These are phyloP conservation scores for Proliferodiscus dingleyae DNA, from an alignment of 2,329 filamentous ascomycete species.

Conservation along the genomic window DNA sequence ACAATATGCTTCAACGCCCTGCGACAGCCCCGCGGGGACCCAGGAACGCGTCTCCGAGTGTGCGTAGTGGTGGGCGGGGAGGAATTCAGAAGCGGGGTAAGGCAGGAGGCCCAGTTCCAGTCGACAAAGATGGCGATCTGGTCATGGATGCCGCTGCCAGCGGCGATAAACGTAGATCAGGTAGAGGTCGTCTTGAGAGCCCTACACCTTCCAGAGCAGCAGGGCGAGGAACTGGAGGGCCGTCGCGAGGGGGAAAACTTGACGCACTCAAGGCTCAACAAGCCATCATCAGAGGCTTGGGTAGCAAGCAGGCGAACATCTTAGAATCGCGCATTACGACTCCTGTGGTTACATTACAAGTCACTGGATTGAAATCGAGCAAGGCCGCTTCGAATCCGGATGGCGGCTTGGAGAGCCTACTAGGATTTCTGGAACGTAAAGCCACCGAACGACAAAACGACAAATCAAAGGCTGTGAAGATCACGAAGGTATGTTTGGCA, in stretches of 20 bases:
- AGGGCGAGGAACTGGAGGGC: conserved; percentile 30
- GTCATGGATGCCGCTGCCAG: conserved; percentile 46
- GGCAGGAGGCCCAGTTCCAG: conserved; percentile 34
- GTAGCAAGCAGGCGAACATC: conserved; percentile 28
- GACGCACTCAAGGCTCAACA: conserved; percentile 23
- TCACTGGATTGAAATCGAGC: conserved; percentile 63
- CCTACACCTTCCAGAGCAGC: conserved; percentile 11
- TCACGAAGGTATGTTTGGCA: conserved; percentile 69
- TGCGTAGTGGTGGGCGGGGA: conserved; percentile 35
- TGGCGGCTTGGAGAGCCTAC: conserved; percentile 59
- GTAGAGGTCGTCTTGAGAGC: conserved; percentile 21
- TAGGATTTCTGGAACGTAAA: conserved; percentile 69
- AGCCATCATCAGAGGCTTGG: conserved; percentile 36
- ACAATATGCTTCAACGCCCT: conserved; percentile 15
- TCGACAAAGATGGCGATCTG: conserved; percentile 58
- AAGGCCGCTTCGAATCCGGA: conserved; percentile 63
- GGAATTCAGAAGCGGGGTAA: conserved; percentile 46
- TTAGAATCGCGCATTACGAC: conserved; percentile 25
- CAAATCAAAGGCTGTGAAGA: conserved; percentile 49
- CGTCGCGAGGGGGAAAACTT: conserved; percentile 29
- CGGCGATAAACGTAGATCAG: conserved; percentile 23
- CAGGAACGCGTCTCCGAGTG: conserved; percentile 23
- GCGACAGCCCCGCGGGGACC: conserved; percentile 25
- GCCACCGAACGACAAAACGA: conserved; percentile 46
- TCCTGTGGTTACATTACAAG: conserved; percentile 29